Base-by-base conservation (phyloP, 371 early-diverging fungal genomes). In the Rhizomucor pusillus region DNA sequence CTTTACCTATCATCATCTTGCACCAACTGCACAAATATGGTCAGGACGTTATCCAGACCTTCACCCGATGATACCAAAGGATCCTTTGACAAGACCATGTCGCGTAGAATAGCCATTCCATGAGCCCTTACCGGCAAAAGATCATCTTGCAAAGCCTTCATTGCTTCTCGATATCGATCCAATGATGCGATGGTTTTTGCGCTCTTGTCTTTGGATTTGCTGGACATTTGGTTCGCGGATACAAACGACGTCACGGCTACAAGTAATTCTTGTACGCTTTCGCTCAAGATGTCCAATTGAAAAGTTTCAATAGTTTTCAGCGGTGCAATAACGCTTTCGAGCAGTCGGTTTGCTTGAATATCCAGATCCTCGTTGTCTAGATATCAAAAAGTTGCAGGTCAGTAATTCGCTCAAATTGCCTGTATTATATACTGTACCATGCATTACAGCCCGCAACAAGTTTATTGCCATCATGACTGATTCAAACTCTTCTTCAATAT, bases 101-200 rank as follows among this genome's bases (percentile, higher is more conserved):
- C 83, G 29, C 88, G 82, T 47, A 96, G 61, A 53, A 87, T 82
- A 9, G 81, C 81, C 52, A 94, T 83, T 1, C 96, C 96, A 50
- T 91, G 90, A 1, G 95, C 96, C 16, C 89, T 82, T 1, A 96
- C 87, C 0, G 96, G 96, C 20, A 94, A 66, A 24, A 95, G 64
- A 11, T 85, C 84, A 58, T 90, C 88, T 47, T 81, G 82, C 0
- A 93, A 65, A 12, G 92, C 91, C 20, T 86, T 82, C 77, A 95
- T 67, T 0, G 94, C 92, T 14, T 84, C 81, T 9, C 72, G 74
- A 57, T 90, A 89, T 40, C 80, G 77, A 53, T 77, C 69, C 56
- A 73, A 69, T 10, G 80, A 87, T 1, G 49, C 62, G 35, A 71
- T 66, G 13, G 61, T 5, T 6, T 49, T 47, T 53, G 65, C 60